Percentiles rank a stretch among this genome's conserved stretches.
Conservation (phyloP, 192 early-diverging fungal genomes). For the Spinellus fusiger region DNA sequence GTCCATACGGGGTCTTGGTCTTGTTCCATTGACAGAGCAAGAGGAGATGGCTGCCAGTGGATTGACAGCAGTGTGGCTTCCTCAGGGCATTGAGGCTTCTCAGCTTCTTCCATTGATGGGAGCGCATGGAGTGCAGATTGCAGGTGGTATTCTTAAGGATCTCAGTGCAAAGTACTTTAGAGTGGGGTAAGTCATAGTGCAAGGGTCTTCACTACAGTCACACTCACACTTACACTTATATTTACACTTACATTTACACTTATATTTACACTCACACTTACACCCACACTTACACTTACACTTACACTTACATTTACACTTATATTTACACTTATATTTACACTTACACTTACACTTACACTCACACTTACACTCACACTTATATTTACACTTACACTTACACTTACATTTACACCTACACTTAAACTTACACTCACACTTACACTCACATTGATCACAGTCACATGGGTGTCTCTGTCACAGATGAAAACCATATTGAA, state of each 20-base stretch:
- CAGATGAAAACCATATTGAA: conserved; percentile 58
- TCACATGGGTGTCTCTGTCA: conserved; percentile 81
- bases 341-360: too few relatives aligned
- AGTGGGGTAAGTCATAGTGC: conserved; percentile 48
- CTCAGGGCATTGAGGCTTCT: conserved; percentile 67
- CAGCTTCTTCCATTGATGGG: conserved; percentile 77
- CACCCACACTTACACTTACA: too few relatives aligned
- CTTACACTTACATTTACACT: too few relatives aligned
- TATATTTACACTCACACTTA: too few relatives aligned
- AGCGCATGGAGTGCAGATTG: conserved; percentile 77
- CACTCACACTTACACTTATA: too few relatives aligned
- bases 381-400: too few relatives aligned
- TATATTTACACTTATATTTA: too few relatives aligned
- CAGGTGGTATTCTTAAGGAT: conserved; percentile 83
- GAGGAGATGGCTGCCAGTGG: conserved; percentile 62
- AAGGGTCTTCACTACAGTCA: neutral
- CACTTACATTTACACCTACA: too few relatives aligned
- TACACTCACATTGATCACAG: conserved; percentile 13
- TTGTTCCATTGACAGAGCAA: conserved; percentile 63
- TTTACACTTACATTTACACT: too few relatives aligned
- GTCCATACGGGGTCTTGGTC: conserved; percentile 59
- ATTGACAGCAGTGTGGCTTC: conserved; percentile 86
- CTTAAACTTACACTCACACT: neutral
- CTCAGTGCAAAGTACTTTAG: conserved; percentile 91
- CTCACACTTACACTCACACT: too few relatives aligned